phyloP scores from a whole-genome alignment of 2,329 filamentous ascomycete species.

The Laburnicola sp. region DNA sequence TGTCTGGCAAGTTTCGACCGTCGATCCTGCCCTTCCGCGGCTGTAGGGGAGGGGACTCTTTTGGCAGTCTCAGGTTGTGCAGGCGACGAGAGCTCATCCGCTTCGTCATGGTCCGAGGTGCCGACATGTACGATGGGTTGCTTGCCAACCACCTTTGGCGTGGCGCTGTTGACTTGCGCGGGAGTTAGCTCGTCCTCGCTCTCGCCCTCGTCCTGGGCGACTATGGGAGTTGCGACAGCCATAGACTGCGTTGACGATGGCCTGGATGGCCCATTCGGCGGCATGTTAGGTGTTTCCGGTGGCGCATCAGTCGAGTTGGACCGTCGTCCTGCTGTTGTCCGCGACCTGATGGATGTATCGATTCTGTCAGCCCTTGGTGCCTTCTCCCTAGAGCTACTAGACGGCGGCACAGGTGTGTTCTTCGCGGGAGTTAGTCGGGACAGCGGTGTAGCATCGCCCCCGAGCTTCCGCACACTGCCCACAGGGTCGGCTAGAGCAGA shows the following conservation, averaged over 20 bases:
- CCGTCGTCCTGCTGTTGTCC: slow-evolving; percentile 14
- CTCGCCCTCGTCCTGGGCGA: slow-evolving; percentile 21
- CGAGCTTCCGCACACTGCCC: slow-evolving; percentile 19
- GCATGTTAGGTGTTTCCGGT: slow-evolving; percentile 30
- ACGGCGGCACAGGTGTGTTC: slow-evolving; percentile 6
- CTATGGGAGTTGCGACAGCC: slow-evolving; percentile 19
- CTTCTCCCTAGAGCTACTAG: slow-evolving; percentile 7
- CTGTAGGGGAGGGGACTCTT: background rate
- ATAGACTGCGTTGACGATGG: slow-evolving; percentile 13
- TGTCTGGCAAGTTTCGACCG: background rate
- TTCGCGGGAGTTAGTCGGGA: slow-evolving; percentile 19
- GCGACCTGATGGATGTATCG: slow-evolving; percentile 17
- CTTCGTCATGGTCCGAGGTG: slow-evolving; percentile 16
- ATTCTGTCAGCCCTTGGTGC: slow-evolving; percentile 13
- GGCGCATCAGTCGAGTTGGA: slow-evolving; percentile 27
- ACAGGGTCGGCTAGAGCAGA: slow-evolving; percentile 28
- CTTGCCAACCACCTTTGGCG: slow-evolving; percentile 18
- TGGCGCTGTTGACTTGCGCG: slow-evolving; percentile 12
- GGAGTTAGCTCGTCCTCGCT: slow-evolving; percentile 38
- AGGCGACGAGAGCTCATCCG: slow-evolving; percentile 28
- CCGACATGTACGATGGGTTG: background rate
- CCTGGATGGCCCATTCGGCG: slow-evolving; percentile 18
- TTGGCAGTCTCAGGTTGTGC: slow-evolving; percentile 1
- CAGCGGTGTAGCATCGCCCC: slow-evolving; percentile 9
- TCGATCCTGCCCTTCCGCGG: slow-evolving; percentile 1